Evolutionary conservation across 2,329 filamentous ascomycete genomes (phyloP), one percentile per base, ranked within the genome.

Genomic region (Claviceps maximensis): DNA sequence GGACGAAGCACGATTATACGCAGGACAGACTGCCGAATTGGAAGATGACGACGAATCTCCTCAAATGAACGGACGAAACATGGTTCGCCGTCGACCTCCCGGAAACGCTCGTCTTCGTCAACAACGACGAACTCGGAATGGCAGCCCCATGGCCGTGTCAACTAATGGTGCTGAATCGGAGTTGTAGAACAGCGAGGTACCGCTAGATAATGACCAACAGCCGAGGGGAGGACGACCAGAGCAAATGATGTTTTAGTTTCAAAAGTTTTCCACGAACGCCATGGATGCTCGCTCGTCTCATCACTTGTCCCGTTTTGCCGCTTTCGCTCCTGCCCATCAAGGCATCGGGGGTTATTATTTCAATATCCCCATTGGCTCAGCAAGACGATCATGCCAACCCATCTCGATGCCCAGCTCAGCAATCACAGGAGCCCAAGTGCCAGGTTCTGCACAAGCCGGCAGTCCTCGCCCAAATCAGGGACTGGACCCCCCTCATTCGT

Each of bases 1-100:
- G 49, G 89, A 98, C 64, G 93, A 98, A 70, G 75, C 78, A n/a
- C 71, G 75, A 12, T 67, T 70, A 8, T 80, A 74, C 58, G 74
- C 72, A 25, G 72, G 74, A 54, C 72, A 78, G 48, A 73, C 79
- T 57, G 72, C 70, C 2, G 78, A 81, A 47, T 74, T 72, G 25
- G 79, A 83, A 19, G 79, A 83, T n/a, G 76, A 79, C 19, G 78
- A 81, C 17, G 78, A 75, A 53, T 69, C 64, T 52, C 72, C 71
- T 65, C 73, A 70, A 55, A 61, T 69, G 29, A 74, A 70, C 53
- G 68, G 71, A 49, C 63, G 71, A 42, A 63, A 68, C 27, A 63
- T 67, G 21, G 65, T 69, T 47, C 70, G 73, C 51, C 69, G 74
- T 53, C 73, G 74, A 27, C 70, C 70, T 7, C 67, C 69, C 12